These are phyloP conservation scores for Naganishia liquefaciens DNA, from an alignment of 1,284 basidiomycete species.

Conservation along the genomic window DNA sequence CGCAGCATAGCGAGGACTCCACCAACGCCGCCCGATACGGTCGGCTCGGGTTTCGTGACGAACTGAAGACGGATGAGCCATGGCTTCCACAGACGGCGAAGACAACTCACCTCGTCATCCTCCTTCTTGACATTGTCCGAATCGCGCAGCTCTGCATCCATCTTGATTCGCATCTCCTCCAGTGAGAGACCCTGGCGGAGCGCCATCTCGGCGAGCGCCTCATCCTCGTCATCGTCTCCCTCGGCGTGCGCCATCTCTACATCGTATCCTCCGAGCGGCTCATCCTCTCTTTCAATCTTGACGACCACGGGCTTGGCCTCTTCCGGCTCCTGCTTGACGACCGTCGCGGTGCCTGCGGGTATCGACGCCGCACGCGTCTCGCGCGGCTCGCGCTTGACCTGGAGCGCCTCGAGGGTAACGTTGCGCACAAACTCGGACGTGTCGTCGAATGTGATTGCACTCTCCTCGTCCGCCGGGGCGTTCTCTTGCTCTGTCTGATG, in stretches of 20 bases:
- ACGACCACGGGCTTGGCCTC: constrained; percentile 42
- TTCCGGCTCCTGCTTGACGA: constrained; percentile 53
- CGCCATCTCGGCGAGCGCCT: constrained; percentile 58
- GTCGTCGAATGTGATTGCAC: constrained; percentile 83
- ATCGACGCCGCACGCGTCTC: constrained; percentile 36
- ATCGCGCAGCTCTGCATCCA: constrained; percentile 51
- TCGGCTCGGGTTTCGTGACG: constrained; percentile 66
- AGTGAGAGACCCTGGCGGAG: constrained; percentile 52
- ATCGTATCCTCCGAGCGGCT: constrained; percentile 43
- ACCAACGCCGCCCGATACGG: constrained; percentile 77
- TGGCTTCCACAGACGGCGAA: background rate
- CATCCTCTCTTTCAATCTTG: constrained; percentile 56
- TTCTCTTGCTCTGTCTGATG: constrained; percentile 55
- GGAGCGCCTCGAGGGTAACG: constrained; percentile 62
- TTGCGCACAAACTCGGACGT: constrained; percentile 95
- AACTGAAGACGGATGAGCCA: constrained; percentile 44
- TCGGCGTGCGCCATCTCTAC: constrained; percentile 45
- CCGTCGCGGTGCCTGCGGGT: constrained; percentile 55
- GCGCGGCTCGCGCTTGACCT: constrained; percentile 46
- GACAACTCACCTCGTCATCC: constrained; percentile 57
- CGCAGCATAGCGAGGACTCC: constrained; percentile 83
- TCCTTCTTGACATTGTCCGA: constrained; percentile 70
- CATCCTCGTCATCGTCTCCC: constrained; percentile 57
- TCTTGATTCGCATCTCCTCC: constrained; percentile 51
- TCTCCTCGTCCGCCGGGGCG: constrained; percentile 63